These are phyloP conservation scores for Platanus orientalis DNA, from an alignment of 164 flowering plant genomes.

Conservation along the genomic window DNA sequence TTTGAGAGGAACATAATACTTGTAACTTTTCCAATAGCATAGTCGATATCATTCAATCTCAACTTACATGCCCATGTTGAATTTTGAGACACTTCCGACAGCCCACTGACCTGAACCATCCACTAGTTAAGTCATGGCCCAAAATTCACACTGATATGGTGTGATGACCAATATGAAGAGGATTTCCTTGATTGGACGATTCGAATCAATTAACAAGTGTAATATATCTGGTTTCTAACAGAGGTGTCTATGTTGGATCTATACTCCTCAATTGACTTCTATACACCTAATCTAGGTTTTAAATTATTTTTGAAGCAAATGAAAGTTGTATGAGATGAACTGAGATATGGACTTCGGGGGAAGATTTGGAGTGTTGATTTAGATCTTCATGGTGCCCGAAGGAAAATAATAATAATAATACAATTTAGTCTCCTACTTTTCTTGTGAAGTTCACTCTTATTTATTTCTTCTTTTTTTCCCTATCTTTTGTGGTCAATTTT, in stretches of 20 bases:
- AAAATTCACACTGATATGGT: neutral
- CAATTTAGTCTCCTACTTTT: too few relatives aligned
- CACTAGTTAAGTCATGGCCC: neutral
- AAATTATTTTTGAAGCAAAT: constrained; percentile 41
- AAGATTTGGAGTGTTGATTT: constrained; percentile 14
- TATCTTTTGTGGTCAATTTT: constrained; percentile 9
- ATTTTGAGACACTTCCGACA: too few relatives aligned
- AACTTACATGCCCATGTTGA: too few relatives aligned
- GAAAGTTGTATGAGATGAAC: constrained; percentile 49
- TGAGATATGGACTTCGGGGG: constrained; percentile 10
- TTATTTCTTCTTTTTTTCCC: neutral
- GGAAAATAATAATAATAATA: too few relatives aligned
- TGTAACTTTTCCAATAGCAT: neutral
- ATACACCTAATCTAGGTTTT: constrained; percentile 7
- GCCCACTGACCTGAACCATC: too few relatives aligned
- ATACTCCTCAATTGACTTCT: neutral
- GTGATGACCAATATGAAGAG: neutral
- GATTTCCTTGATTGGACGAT: neutral
- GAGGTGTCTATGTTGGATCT: neutral
- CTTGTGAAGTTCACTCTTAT: neutral
- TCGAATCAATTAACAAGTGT: too few relatives aligned
- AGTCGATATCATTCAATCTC: too few relatives aligned
- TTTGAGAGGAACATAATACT: neutral
- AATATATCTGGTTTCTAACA: too few relatives aligned
- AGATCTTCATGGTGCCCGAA: constrained; percentile 9